These are phyloP conservation scores for Middelhovenomyces tepae DNA, from an alignment of 805 yeast genomes.

Conservation along the genomic window DNA sequence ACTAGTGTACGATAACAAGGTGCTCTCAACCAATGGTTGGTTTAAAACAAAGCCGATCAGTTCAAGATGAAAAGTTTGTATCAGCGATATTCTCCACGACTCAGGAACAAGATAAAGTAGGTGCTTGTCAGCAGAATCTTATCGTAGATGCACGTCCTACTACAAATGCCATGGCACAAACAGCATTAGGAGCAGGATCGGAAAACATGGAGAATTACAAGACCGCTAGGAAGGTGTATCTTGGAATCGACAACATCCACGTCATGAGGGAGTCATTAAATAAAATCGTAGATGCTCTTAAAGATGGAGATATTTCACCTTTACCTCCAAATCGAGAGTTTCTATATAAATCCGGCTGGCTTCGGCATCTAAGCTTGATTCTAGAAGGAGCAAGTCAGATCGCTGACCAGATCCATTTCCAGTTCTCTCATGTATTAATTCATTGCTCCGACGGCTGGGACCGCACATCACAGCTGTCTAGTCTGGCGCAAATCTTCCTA, in stretches of 20 bases:
- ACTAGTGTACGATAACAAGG: constrained; percentile 73
- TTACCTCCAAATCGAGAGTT: constrained; percentile 45
- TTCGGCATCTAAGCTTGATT: constrained; percentile 57
- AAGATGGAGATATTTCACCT: constrained; percentile 56
- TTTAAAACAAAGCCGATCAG: constrained; percentile 71
- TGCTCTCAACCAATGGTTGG: constrained; percentile 94
- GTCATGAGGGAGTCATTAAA: constrained; percentile 81
- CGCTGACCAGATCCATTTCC: constrained; percentile 71
- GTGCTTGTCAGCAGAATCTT: constrained; percentile 43
- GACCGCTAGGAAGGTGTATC: constrained; percentile 58
- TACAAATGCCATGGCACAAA: constrained; percentile 93
- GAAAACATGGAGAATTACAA: constrained; percentile 85
- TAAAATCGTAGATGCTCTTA: constrained; percentile 51
- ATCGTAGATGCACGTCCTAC: constrained; percentile 89
- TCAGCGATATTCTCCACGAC: constrained; percentile 65
- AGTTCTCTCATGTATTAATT: constrained; percentile 71
- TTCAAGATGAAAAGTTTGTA: constrained; percentile 83
- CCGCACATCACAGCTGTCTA: constrained; percentile 81
- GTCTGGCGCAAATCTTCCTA: constrained; percentile 74
- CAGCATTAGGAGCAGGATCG: constrained; percentile 96
- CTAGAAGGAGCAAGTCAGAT: constrained; percentile 70
- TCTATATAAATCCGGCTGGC: constrained; percentile 68
- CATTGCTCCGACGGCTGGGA: constrained; percentile 99
- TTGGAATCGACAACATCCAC: constrained; percentile 92
- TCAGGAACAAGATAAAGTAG: constrained; percentile 23